Base-by-base conservation (phyloP, 768 basidiomycete species). In the Mycena metata region DNA sequence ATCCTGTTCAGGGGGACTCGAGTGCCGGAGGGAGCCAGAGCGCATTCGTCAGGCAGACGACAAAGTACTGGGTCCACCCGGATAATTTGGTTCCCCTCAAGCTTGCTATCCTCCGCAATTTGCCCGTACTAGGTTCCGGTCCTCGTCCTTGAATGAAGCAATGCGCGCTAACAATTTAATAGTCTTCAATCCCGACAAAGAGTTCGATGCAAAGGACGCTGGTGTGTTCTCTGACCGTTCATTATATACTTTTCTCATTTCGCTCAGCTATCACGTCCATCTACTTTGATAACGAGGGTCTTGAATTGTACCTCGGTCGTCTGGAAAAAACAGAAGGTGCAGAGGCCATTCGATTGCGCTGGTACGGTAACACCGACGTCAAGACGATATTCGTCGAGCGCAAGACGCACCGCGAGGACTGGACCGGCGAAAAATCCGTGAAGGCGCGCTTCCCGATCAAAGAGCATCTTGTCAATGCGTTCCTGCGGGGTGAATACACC, bases 371-470 rank as follows among this genome's bases (percentile, higher is more conserved):
- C 76, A 88, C 89, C 64, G 85, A 89, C 65, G 88, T 86, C 57
- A 95, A 92, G 76, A 94, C 91, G 91, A 93, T 95, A 43, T 95
- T 93, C 71, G 91, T 95, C 21, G 93, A 95, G 80, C 91, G 93
- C 46, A 95, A 95, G 80, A 95, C 93, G 0, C 93, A 99, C 77
- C 89, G 96, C 61, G 98, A 99, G 80, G 98, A 99, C 76, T 99
- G 98, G 98, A 99, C 97, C 0, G 98, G 98, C 39, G 97, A 99
- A 79, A 98, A 98, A 80, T 96, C 95, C 12, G 96, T 99, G 76
- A 99, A 98, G 80, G 94, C 96, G 16, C 93, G 96, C 13, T 98
- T 99, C 82, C 90, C 94, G 3, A 91, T 99, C 78, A 96, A 97
- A 77, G 97, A 98, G 77, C 90, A 95, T 69, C 89, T 93, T 51